Evolutionary conservation across 1,284 basidiomycete species (phyloP).

Genomic region (Sanguinoderma infundibulare): DNA sequence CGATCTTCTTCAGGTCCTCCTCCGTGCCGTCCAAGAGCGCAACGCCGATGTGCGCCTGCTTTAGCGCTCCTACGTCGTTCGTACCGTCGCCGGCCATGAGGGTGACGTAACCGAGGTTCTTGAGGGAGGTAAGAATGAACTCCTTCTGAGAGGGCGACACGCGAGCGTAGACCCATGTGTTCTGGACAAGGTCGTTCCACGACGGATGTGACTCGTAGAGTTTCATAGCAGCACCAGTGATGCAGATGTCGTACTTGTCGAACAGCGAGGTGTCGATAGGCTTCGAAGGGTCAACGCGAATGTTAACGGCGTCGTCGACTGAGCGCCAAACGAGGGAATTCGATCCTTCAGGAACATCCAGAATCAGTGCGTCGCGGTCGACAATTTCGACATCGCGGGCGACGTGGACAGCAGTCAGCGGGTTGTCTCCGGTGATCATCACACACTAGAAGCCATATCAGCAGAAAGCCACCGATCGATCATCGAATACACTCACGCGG

Average conservation of each 20-base stretch:
- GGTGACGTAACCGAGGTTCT: conserved; percentile 86
- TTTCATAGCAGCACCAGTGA: conserved; percentile 91
- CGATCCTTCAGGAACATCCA: conserved; percentile 84
- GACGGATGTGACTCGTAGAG: conserved; percentile 70
- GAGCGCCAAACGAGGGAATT: conserved; percentile 89
- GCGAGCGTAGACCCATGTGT: conserved; percentile 96
- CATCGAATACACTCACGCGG: conserved; percentile 67
- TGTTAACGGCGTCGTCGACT: conserved; percentile 88
- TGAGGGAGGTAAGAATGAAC: conserved; percentile 87
- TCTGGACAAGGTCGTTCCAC: conserved; percentile 84
- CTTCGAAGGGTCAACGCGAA: conserved; percentile 78
- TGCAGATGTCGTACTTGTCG: conserved; percentile 89
- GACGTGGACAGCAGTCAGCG: conserved; percentile 92
- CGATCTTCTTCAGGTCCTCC: conserved; percentile 92
- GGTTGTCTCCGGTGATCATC: conserved; percentile 99
- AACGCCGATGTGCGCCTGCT: conserved; percentile 95
- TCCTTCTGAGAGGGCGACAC: conserved; percentile 97
- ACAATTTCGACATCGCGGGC: conserved; percentile 95
- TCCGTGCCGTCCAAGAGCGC: conserved; percentile 90
- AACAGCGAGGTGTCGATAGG: conserved; percentile 82
- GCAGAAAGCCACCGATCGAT: neutral
- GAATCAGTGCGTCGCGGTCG: conserved; percentile 89
- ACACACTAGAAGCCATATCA: conserved; percentile 66
- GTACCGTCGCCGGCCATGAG: conserved; percentile 98
- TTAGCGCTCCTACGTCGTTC: conserved; percentile 95